Evolutionary conservation across 768 basidiomycete genomes (phyloP), one percentile per base, ranked within the genome.

Genomic region (Termitomyces sp.): DNA sequence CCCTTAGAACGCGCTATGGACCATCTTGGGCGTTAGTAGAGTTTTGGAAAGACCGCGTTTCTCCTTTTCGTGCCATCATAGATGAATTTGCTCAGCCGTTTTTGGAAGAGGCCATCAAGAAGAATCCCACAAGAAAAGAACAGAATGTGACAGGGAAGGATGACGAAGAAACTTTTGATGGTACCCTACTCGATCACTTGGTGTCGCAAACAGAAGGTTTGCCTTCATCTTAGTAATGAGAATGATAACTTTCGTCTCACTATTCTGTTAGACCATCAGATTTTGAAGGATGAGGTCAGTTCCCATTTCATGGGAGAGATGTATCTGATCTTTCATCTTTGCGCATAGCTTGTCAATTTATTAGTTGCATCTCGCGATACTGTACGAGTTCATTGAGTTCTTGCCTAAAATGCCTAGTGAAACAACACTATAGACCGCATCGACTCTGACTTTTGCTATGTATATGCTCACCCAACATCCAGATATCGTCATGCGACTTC

Each of bases 381-480:
- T 4, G 71, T 71, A 44, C 18, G 66, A 16, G 22, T 27, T 5
- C n/a, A 31, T 46, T 20, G 27, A 14, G 6, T 44, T 26, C 12
- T 50, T 20, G 8, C 8, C n/a, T 1, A 18, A 14, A 8, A 24
- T 20, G 10, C 9, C 43, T 48, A n/a, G n/a, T n/a, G 27, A 57
- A 39, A 18, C 3, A 20, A 2, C 18, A 46, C 5, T 20, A 3
- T 46, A 80, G 79, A 80, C 78, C 7, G 79, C 84, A 5, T 71
- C 74, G 34, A 75, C 75, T 10, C 70, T 85, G 43, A 83, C 84
- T 0, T 84, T 79, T 64, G 75, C 76, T 1, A 65, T 78, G 6
- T 86, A 86, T 65, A 77, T 79, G 69, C 76, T 86, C 5, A 72
- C 84, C 0, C 71, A 78, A 63, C 74, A 84, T 60, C 84, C 82